Percentiles rank a stretch among this genome's conserved stretches.
Evolutionary conservation across 345 rosid genomes (phyloP).

Genomic region (Syzygium oleosum): DNA sequence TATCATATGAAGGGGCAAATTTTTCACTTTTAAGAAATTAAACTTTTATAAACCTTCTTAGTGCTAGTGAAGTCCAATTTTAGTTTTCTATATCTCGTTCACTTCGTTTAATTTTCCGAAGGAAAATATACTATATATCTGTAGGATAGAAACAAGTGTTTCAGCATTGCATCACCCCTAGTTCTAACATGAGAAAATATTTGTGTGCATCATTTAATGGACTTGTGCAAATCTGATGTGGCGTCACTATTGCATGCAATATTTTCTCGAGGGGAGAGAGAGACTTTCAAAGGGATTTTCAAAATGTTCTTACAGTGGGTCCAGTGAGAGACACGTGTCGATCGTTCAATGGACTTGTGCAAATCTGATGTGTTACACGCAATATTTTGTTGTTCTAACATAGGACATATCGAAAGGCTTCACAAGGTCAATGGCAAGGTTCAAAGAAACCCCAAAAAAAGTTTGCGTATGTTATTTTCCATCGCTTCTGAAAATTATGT

Average conservation of each 20-base stretch:
- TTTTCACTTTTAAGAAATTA: background rate
- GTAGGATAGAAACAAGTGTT: background rate
- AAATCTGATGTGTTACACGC: too few relatives aligned
- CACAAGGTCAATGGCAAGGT: background rate
- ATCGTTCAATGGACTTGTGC: too few relatives aligned
- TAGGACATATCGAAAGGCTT: background rate
- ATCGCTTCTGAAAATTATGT: background rate
- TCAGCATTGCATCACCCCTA: background rate
- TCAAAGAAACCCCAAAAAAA: background rate
- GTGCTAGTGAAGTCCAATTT: background rate
- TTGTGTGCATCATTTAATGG: too few relatives aligned
- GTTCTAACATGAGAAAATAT: background rate
- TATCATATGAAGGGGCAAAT: background rate
- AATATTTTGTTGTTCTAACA: background rate
- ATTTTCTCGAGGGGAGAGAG: too few relatives aligned
- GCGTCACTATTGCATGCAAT: too few relatives aligned
- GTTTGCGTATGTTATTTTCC: background rate
- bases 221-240: too few relatives aligned
- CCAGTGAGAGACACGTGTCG: too few relatives aligned
- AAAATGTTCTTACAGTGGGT: too few relatives aligned
- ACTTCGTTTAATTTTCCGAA: background rate
- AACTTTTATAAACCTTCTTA: background rate
- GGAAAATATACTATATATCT: background rate
- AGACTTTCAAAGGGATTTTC: too few relatives aligned
- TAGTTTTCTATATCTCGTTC: background rate